phyloP scores from a whole-genome alignment of 495 filamentous ascomycete genomes.

The Aspergillus coremiiformis region DNA sequence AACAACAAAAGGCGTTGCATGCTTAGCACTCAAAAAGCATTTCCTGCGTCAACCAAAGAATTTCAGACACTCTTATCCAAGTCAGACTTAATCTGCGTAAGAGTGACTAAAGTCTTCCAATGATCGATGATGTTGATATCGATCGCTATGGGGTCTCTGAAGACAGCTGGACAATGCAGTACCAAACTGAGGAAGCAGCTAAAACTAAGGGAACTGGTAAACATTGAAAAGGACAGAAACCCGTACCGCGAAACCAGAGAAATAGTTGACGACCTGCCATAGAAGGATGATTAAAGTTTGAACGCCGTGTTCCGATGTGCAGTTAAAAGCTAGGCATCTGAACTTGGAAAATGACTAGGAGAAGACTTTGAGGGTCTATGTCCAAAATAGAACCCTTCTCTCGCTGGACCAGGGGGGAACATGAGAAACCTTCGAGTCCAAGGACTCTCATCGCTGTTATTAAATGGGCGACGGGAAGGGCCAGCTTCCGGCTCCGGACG shows the following conservation, averaged over 20 bases:
- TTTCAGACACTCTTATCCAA: not conserved
- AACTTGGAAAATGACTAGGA: conserved; percentile 11
- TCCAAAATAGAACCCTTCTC: not conserved
- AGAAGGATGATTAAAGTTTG: not conserved
- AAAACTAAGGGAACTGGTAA: not conserved
- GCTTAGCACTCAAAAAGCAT: not conserved
- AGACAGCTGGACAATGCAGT: not conserved
- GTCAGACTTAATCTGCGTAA: not conserved
- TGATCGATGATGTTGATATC: not conserved
- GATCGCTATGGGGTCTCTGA: not conserved
- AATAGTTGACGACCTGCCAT: not conserved
- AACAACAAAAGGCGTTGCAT: not conserved
- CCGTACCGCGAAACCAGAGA: not conserved
- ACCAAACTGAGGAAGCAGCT: not conserved
- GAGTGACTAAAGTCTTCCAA: not conserved
- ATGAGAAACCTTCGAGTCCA: conserved; percentile 12
- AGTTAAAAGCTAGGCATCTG: not conserved
- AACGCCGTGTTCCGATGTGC: not conserved
- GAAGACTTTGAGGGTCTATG: conserved; percentile 21
- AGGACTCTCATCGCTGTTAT: not conserved
- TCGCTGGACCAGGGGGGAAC: conserved; percentile 1
- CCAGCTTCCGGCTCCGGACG: too few relatives aligned
- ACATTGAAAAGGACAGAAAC: not conserved
- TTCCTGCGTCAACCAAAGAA: not conserved
- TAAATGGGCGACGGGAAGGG: too few relatives aligned